phyloP scores from a whole-genome alignment of 345 rosid genomes.

The Psidium guajava region DNA sequence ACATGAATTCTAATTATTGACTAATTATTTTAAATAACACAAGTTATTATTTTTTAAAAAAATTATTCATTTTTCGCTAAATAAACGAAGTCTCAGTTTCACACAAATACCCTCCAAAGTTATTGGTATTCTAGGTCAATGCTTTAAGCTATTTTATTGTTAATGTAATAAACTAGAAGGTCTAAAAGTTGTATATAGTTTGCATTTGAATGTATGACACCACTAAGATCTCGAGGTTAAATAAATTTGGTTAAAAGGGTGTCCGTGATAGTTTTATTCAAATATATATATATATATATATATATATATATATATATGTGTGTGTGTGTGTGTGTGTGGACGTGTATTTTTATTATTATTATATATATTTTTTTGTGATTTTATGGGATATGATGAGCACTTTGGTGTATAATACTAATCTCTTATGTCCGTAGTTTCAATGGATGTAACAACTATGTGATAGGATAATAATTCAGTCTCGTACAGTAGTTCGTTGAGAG shows the following conservation, averaged over 20 bases:
- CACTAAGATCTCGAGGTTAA: background rate
- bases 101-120: background rate
- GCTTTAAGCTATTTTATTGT: background rate
- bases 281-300: no score
- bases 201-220: background rate
- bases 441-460: no score
- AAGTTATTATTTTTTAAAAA: fast-evolving
- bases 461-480: background rate
- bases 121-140: background rate
- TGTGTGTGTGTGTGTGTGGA: no score
- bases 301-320: no score
- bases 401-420: background rate
- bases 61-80: fast-evolving
- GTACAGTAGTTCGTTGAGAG: background rate
- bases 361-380: no score
- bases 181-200: background rate
- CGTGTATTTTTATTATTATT: no score
- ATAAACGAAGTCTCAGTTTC: fast-evolving
- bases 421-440: background rate
- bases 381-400: background rate
- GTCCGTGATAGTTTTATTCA: background rate
- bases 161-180: background rate
- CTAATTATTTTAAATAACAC: background rate
- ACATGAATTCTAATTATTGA: no score
- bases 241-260: background rate